Evolutionary conservation across 140 eudicot species (phyloP).

Genomic region (Senecio squalidus): DNA sequence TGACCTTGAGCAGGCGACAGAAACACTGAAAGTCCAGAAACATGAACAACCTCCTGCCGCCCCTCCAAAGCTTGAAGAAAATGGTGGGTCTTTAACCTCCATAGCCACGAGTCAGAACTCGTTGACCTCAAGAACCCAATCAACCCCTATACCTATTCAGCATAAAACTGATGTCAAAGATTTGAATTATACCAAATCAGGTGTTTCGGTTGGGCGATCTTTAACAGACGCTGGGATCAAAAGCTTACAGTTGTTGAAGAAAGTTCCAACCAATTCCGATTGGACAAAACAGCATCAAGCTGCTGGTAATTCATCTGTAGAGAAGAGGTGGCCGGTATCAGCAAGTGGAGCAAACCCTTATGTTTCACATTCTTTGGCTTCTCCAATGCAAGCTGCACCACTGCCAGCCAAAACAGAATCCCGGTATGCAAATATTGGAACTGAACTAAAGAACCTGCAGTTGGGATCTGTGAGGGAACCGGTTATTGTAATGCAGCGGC

Average conservation of each 20-base stretch:
- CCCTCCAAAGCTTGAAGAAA: conserved; percentile 55
- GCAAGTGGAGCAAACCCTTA: conserved; percentile 48
- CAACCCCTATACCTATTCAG: conserved; percentile 33
- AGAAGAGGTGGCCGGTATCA: conserved; percentile 60
- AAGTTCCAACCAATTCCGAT: conserved; percentile 50
- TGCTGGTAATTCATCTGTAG: conserved; percentile 27
- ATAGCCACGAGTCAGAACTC: conserved; percentile 32
- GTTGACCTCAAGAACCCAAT: conserved; percentile 24
- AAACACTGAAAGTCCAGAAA: conserved; percentile 56
- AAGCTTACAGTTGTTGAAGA: conserved; percentile 49
- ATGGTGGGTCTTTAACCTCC: conserved; percentile 42
- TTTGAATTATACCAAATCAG: conserved; percentile 58
- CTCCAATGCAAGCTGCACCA: conserved; percentile 54
- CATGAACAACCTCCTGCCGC: conserved; percentile 53
- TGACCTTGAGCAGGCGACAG: conserved; percentile 78
- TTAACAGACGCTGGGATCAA: conserved; percentile 42
- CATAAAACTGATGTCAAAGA: conserved; percentile 65
- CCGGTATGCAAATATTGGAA: conserved; percentile 34
- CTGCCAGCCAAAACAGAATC: conserved; percentile 51
- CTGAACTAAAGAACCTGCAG: conserved; percentile 63
- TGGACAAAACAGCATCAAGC: conserved; percentile 61
- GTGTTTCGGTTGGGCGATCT: conserved; percentile 35
- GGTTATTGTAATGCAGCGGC: conserved; percentile 73
- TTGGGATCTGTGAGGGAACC: conserved; percentile 73
- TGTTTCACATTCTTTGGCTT: conserved; percentile 44